phyloP scores from a whole-genome alignment of 768 basidiomycete genomes.

The Boletales sp. region DNA sequence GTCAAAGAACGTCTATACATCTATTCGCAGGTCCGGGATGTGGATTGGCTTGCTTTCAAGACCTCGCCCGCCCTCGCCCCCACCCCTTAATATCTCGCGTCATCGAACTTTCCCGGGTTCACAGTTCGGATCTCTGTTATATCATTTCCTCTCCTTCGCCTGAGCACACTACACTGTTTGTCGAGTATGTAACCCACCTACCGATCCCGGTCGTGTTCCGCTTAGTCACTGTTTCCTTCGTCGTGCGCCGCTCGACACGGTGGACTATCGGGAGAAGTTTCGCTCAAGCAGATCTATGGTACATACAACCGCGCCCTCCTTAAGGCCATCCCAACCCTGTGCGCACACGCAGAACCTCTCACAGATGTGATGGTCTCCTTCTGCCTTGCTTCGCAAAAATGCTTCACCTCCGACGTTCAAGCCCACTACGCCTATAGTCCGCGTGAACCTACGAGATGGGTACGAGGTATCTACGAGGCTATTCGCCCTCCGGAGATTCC shows the following conservation, averaged over 20 bases:
- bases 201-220: slow-evolving; percentile 98
- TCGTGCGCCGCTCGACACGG: slow-evolving; percentile 97
- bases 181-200: slow-evolving; percentile 99
- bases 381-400: slow-evolving; percentile 90
- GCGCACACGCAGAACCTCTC: slow-evolving; percentile 91
- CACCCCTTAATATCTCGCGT: no score
- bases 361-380: slow-evolving; percentile 97
- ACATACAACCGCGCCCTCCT: slow-evolving; percentile 96
- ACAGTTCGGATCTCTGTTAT: no score
- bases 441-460: slow-evolving; percentile 97
- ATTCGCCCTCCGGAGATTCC: slow-evolving; percentile 92
- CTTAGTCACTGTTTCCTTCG: slow-evolving; percentile 96
- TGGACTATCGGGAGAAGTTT: slow-evolving; percentile 96
- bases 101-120: no score
- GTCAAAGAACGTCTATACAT: no score
- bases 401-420: slow-evolving; percentile 93
- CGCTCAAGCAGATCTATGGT: slow-evolving; percentile 96
- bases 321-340: slow-evolving; percentile 91
- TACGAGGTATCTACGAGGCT: slow-evolving; percentile 95
- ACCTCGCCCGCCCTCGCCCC: no score
- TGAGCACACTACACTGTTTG: no score
- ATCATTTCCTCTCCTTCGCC: no score
- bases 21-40: no score
- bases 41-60: no score
- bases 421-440: slow-evolving; percentile 99